Evolutionary conservation across 1,284 basidiomycete genomes (phyloP).

Genomic region (Irpex sp.): DNA sequence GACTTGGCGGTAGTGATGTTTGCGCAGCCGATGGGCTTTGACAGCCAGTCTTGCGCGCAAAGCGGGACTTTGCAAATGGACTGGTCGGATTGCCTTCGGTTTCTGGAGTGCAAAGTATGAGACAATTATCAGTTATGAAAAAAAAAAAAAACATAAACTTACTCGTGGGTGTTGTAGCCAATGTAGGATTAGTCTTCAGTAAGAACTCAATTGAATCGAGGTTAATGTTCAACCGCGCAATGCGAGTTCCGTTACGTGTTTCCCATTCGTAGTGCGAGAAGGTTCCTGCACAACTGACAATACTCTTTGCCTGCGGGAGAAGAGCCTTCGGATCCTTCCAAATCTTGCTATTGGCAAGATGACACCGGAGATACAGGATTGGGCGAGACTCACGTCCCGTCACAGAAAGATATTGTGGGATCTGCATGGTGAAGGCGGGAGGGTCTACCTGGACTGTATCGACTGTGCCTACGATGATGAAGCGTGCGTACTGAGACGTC

Average conservation of each 20-base stretch:
- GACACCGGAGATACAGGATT: not conserved
- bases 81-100: not conserved
- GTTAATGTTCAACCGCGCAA: not conserved
- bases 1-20: no score
- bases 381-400: not conserved
- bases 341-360: not conserved
- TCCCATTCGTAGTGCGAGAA: not conserved
- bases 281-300: not conserved
- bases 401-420: not conserved
- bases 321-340: not conserved
- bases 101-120: not conserved
- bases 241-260: not conserved
- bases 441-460: not conserved
- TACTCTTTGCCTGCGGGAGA: not conserved
- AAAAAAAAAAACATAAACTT: not conserved
- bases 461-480: not conserved
- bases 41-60: not conserved
- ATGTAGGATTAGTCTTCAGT: not conserved
- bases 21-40: no score
- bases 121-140: not conserved
- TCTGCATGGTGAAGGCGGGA: not conserved
- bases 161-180: not conserved
- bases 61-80: not conserved
- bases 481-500: not conserved
- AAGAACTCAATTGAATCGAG: not conserved